Evolutionary conservation across 2,329 filamentous ascomycete genomes (phyloP), one percentile per base, ranked within the genome.

Genomic region (Madurella mycetomatis): DNA sequence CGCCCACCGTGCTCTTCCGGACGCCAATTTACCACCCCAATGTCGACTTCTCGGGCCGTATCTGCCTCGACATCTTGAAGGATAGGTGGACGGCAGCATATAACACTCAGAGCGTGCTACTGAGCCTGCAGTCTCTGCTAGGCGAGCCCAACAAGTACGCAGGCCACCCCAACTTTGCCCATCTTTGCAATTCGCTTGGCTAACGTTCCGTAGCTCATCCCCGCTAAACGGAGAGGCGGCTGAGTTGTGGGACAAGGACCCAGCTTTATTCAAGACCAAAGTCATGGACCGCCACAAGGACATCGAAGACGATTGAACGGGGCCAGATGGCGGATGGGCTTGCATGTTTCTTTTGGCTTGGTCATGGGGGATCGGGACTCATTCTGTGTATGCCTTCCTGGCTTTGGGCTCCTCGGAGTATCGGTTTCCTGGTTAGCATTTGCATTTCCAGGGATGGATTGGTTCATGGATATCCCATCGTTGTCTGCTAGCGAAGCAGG

Each of bases 21-120:
- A 99, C 95, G 7, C 94, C 94, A 39, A 96, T 99, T 74, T 99
- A 97, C 79, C 94, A 99, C 73, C 94, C 94, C 51, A 99, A 99
- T 66, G 90, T 99, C 64, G 94, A 99, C 75, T 96, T 99, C 76
- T 92, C 88, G 3, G 94, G 94, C 41, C 84, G 94, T 53, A 99
- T 99, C 73, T 99, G 94, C 72, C 80, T 99, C 57, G 95, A 99
- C 68, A 99, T 99, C 63, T 80, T 99, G 61, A 97, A 96, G 80
- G 94, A 97, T 73, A 96, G 96, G 77, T 99, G 94, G 94, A 96
- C 91, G 56, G 91, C 94, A 16, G 92, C 95, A 42, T 95, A 96
- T 80, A 97, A 97, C 68, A 91, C 95, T 58, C 90, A 95, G 72
- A 95, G 88, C 45, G 90, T 99, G 45, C 77, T 99, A 52, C 73